Conservation (phyloP, 495 filamentous ascomycete genomes). For the Barbatosphaeria neglecta region DNA sequence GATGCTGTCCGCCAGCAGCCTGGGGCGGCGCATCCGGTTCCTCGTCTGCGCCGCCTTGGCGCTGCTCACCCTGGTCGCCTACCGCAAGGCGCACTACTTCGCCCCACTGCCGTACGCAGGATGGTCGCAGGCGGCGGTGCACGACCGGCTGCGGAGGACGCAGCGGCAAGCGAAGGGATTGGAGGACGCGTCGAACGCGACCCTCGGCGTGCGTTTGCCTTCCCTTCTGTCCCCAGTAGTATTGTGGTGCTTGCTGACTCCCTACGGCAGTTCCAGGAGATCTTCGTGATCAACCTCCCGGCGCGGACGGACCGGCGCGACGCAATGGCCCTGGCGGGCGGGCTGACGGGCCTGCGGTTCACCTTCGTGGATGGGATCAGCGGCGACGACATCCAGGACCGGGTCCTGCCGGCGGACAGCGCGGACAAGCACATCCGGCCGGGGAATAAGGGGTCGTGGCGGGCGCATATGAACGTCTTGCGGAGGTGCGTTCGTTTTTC, state of each 20-base stretch:
- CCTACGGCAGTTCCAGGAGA: constrained; percentile 50
- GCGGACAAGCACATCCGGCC: constrained; percentile 6
- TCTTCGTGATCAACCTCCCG: constrained; percentile 52
- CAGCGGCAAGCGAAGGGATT: not conserved
- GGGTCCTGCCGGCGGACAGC: constrained; percentile 13
- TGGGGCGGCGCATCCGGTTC: not conserved
- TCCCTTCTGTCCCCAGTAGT: no score
- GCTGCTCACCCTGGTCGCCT: constrained; percentile 2
- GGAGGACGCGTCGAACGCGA: constrained; percentile 11
- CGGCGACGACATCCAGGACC: constrained; percentile 28
- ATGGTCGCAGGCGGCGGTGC: not conserved
- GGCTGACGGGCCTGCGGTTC: constrained; percentile 37
- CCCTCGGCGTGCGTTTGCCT: constrained; percentile 15
- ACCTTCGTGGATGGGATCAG: constrained; percentile 43
- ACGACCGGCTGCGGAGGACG: constrained; percentile 4
- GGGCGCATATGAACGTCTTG: constrained; percentile 34
- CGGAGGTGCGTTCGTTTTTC: constrained; percentile 9
- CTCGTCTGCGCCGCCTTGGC: constrained; percentile 1
- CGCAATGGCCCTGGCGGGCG: constrained; percentile 42
- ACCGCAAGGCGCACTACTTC: not conserved
- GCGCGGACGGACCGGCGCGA: constrained; percentile 52
- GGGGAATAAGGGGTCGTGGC: constrained; percentile 34
- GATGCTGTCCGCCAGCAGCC: not conserved
- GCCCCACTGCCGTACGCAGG: constrained; percentile 1
- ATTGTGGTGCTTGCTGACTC: no score